phyloP scores from a whole-genome alignment of 2,329 filamentous ascomycete genomes.

The Hypoxylon sp. region DNA sequence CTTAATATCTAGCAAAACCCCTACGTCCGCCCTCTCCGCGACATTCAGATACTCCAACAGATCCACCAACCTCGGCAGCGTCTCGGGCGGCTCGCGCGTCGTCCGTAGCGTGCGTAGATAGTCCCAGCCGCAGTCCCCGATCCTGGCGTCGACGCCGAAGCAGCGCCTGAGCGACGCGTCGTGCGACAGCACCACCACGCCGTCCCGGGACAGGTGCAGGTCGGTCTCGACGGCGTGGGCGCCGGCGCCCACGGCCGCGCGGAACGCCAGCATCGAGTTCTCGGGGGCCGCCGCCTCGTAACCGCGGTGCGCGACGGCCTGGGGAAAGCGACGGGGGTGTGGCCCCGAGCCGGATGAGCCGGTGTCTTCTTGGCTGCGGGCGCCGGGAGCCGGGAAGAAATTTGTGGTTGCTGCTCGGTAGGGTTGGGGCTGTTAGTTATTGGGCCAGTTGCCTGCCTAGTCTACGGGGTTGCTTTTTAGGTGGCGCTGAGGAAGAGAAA shows the following conservation, averaged over 20 bases:
- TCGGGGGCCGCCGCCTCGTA: conserved; percentile 84
- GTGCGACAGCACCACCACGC: not conserved
- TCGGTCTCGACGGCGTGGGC: conserved; percentile 61
- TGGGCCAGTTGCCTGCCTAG: not conserved
- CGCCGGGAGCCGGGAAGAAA: conserved; percentile 20
- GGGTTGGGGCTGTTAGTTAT: conserved; percentile 10
- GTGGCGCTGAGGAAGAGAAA: not conserved
- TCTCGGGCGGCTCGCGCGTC: not conserved
- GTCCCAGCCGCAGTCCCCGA: not conserved
- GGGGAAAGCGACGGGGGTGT: too few species aligned
- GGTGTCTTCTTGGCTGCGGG: conserved; percentile 2
- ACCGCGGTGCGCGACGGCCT: conserved; percentile 82
- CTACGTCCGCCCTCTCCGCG: not conserved
- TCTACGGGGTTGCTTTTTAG: not conserved
- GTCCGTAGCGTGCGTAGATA: not conserved
- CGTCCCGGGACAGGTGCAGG: conserved; percentile 49
- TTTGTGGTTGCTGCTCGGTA: conserved; percentile 16
- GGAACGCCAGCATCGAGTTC: conserved; percentile 86
- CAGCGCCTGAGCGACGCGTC: conserved; percentile 1
- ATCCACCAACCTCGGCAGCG: not conserved
- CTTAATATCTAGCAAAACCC: conserved; percentile 2
- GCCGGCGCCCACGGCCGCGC: conserved; percentile 77
- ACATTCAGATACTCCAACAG: not conserved
- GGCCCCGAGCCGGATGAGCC: too few species aligned
- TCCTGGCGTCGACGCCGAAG: not conserved